phyloP scores from a whole-genome alignment of 2,329 filamentous ascomycete species.

The Penicillium sp. region DNA sequence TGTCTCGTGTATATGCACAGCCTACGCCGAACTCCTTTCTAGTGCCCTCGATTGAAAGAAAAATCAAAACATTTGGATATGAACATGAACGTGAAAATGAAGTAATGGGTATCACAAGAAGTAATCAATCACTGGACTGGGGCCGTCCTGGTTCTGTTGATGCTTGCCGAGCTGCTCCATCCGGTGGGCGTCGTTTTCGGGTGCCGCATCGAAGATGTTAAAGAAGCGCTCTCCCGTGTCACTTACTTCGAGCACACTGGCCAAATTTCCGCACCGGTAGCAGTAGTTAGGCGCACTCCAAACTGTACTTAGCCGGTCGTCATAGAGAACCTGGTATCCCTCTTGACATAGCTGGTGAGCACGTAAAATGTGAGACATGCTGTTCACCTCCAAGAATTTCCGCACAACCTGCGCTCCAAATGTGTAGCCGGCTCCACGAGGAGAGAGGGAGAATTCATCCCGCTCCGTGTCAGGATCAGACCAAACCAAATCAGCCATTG shows the following conservation, averaged over 20 bases:
- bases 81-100: slow-evolving; percentile 7
- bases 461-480: slow-evolving; percentile 96
- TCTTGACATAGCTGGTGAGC: slow-evolving; percentile 99
- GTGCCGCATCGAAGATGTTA: slow-evolving; percentile 96
- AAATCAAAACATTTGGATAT: slow-evolving; percentile 12
- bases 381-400: slow-evolving; percentile 96
- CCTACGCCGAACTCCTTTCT: slow-evolving; percentile 33
- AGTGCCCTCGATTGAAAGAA: slow-evolving; percentile 14
- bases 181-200: slow-evolving; percentile 86
- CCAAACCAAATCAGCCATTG: slow-evolving; percentile 99
- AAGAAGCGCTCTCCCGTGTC: slow-evolving; percentile 92
- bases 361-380: slow-evolving; percentile 94
- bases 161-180: slow-evolving; percentile 73
- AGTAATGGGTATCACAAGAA: slow-evolving; percentile 61
- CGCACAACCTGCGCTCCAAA: slow-evolving; percentile 97
- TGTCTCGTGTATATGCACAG: slow-evolving; percentile 28
- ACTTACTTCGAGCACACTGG: slow-evolving; percentile 93
- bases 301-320: slow-evolving; percentile 90
- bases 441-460: slow-evolving; percentile 94
- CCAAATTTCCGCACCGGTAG: slow-evolving; percentile 95
- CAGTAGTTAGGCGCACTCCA: slow-evolving; percentile 98
- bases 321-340: slow-evolving; percentile 94
- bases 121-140: slow-evolving; percentile 69
- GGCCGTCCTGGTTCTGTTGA: slow-evolving; percentile 66
- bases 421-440: slow-evolving; percentile 91